A percentile compares a stretch with the other conserved stretches of the same genome.
These are phyloP conservation scores for Aspergillus sp. DNA, from an alignment of 2,329 filamentous ascomycete genomes.

Conservation along the genomic window DNA sequence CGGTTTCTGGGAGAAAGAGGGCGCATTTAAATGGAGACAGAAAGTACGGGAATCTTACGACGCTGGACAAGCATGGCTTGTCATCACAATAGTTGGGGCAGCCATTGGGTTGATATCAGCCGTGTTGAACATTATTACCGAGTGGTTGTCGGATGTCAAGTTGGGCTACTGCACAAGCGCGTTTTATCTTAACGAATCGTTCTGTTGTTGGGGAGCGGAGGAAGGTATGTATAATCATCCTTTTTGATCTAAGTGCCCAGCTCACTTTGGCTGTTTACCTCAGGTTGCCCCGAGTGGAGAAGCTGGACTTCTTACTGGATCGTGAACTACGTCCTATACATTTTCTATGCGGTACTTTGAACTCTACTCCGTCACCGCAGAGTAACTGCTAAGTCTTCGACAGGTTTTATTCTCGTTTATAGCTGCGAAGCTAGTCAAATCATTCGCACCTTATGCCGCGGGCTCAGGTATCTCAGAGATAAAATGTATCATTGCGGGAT, in stretches of 20 bases:
- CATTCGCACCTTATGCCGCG: conserved; percentile 91
- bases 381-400: neutral
- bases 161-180: conserved; percentile 91
- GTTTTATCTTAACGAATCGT: conserved; percentile 95
- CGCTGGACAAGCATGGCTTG: conserved; percentile 96
- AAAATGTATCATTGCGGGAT: conserved; percentile 98
- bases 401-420: conserved; percentile 77
- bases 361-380: neutral
- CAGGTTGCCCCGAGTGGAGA: conserved; percentile 85
- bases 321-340: conserved; percentile 84
- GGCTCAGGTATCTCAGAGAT: conserved; percentile 98
- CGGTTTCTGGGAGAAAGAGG: conserved; percentile 68
- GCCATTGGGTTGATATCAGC: conserved; percentile 92
- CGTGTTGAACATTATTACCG: conserved; percentile 89
- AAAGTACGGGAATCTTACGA: conserved; percentile 86
- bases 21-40: conserved; percentile 74
- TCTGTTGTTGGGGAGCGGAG: conserved; percentile 97
- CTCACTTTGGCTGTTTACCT: conserved; percentile 1
- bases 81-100: conserved; percentile 87
- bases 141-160: conserved; percentile 96
- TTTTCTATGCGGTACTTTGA: conserved; percentile 70
- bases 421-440: conserved; percentile 80
- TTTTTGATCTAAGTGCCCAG: neutral
- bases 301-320: conserved; percentile 77
- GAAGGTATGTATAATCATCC: conserved; percentile 55